Base-by-base conservation (phyloP, 75 land plant species). In the Pseudotsuga menziesii region DNA sequence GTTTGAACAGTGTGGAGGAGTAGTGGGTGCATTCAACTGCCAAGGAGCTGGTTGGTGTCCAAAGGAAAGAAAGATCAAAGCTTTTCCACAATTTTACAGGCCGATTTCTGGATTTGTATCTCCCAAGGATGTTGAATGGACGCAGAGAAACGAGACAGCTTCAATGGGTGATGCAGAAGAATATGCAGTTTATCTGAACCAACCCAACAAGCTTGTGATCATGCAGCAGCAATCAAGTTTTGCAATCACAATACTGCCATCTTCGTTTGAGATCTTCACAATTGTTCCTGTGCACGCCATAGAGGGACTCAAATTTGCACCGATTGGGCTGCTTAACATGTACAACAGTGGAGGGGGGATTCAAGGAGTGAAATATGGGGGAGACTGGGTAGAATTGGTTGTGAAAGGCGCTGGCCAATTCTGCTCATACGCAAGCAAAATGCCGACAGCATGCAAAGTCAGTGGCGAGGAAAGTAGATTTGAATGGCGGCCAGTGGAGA, bases 31-130 rank as follows among this genome's bases (percentile, higher is more conserved):
- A 26, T 90, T 90, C 72, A 90, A 90, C 72, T 83, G 88, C 61
- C 92, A 90, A 82, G 92, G 89, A 72, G 89, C 83, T 20, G 91
- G 85, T 1, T 89, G 91, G 91, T 82, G 83, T 62, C 63, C 78
- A 0, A 58, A 83, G 64, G 88, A 86, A 57, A 74, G 60, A 41
- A 86, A 83, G 73, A 78, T 83, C 80, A 83, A 73, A 67, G 88
- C 85, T 22, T 78, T 77, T 57, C 16, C 85, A 19, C 80, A 89
- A 19, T 85, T 82, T 66, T 84, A 86, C 75, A 86, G 82, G 77
- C 82, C 86, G 27, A 72, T 84, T 54, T 12, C 75, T 17, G 81
- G 79, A 15, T 23, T 78, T 17, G 80, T 86, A 22, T 85, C 80
- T 26, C 76, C 80, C 17, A 78, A 16, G 4, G 86, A 89, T 74